Evolutionary conservation across 2,329 filamentous ascomycete genomes (phyloP), one percentile per base, ranked within the genome.

Genomic region (Cladophialophora yegresii): DNA sequence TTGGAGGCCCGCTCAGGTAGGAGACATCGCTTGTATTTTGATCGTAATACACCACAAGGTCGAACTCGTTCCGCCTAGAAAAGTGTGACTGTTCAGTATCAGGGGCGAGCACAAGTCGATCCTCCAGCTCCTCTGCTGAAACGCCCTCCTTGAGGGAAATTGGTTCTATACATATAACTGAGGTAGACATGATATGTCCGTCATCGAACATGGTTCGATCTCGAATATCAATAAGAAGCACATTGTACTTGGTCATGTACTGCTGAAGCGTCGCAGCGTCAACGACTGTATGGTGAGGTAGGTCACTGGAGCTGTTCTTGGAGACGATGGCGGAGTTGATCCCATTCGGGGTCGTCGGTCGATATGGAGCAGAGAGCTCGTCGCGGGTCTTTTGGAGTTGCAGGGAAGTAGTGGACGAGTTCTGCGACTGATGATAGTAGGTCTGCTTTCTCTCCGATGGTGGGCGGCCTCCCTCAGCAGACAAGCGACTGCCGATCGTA

Each of bases 1-100:
- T 77, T 26, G 77, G 73, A 72, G 79, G 75, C 76, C 83, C 73
- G 76, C 77, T 70, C 62, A 84, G 77, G 71, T 83, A 96, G 71
- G 68, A 80, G 69, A 76, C 84, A 63, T 72, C 90, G 82, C 74
- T 83, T 67, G 85, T 87, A 13, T 75, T 77, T 69, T 93, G 85
- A 75, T 99, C 92, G 75, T 98, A 96, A 72, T 96, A 95, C 0
- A 99, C 90, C 10, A 99, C 85, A 49, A 97, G 78, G 70, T 98
- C 92, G 71, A 90, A 96, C 62, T 89, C 83, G 68, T 93, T 84
- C 13, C 86, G 80, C 60, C 89, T 84, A 62, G 86, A 87, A 71
- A 96, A 96, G 33, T 91, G 81, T 1, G 82, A 78, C 70, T 90
- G 87, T 75, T 99, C 95, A 54, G 74, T 71, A 54, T 81, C 78